phyloP scores from a whole-genome alignment of 2,329 filamentous ascomycete species.

The Botrytis paeoniae region DNA sequence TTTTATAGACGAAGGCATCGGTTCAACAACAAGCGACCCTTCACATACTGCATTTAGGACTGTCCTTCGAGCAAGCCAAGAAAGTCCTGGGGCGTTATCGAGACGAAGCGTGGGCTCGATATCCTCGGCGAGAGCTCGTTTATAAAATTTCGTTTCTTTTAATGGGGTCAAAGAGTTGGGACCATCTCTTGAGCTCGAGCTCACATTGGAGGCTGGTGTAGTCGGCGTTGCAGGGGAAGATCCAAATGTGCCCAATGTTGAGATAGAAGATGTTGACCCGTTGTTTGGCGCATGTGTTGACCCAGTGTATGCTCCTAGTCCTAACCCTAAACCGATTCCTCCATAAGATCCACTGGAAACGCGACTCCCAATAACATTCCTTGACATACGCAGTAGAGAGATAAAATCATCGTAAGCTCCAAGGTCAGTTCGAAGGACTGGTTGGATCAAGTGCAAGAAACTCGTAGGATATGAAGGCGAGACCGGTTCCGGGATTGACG shows the following conservation, averaged over 20 bases:
- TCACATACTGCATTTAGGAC: conserved; percentile 81
- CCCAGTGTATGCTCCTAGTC: conserved; percentile 47
- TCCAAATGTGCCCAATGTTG: conserved; percentile 47
- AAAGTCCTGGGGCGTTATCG: conserved; percentile 84
- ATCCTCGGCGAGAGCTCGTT: conserved; percentile 82
- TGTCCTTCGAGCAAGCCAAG: conserved; percentile 85
- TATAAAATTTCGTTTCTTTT: conserved; percentile 93
- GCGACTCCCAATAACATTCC: conserved; percentile 57
- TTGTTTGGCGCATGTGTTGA: conserved; percentile 49
- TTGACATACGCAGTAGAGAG: conserved; percentile 67
- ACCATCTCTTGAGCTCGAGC: conserved; percentile 42
- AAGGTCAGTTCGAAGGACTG: conserved; percentile 79
- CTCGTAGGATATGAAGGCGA: conserved; percentile 61
- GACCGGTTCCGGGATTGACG: conserved; percentile 43
- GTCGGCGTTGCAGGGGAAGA: conserved; percentile 58
- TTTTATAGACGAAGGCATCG: conserved; percentile 61
- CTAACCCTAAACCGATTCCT: conserved; percentile 48
- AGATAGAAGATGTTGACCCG: conserved; percentile 58
- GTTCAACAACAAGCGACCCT: conserved; percentile 85
- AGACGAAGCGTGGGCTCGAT: conserved; percentile 91
- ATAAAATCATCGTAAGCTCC: conserved; percentile 81
- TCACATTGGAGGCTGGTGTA: conserved; percentile 53
- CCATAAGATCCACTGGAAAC: conserved; percentile 70
- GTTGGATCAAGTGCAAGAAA: conserved; percentile 79
- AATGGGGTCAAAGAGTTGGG: conserved; percentile 55